Conservation (phyloP, 208 protist species). For the Leishmania mexicana region DNA sequence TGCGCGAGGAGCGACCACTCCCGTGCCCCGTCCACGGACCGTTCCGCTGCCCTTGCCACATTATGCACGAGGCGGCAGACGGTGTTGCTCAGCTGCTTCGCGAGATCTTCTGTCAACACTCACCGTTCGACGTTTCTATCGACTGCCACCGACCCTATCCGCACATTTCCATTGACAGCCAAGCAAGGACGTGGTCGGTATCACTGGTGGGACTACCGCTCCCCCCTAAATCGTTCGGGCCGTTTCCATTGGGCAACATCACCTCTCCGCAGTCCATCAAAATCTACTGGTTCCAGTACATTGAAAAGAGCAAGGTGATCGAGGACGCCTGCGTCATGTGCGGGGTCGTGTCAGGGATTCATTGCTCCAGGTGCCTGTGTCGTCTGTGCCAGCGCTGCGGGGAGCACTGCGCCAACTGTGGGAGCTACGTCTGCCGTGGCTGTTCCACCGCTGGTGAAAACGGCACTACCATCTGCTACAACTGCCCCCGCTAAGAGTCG, state of each 20-base stretch:
- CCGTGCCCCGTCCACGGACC: constrained; percentile 61
- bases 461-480: constrained; percentile 71
- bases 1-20: constrained; percentile 1
- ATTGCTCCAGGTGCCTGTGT: constrained; percentile 34
- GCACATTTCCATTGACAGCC: constrained; percentile 31
- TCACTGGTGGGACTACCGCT: constrained; percentile 27
- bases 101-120: constrained; percentile 36
- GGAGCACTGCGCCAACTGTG: constrained; percentile 35
- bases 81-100: constrained; percentile 36
- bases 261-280: constrained; percentile 32
- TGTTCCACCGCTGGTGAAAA: constrained; percentile 75
- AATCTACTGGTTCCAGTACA: constrained; percentile 19
- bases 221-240: constrained; percentile 23
- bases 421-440: constrained; percentile 34
- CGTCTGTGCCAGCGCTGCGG: constrained; percentile 37
- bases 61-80: constrained; percentile 43
- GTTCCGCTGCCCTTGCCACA: constrained; percentile 56
- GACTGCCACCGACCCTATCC: constrained; percentile 25
- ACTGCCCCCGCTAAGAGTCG: constrained; percentile 63
- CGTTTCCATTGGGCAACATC: constrained; percentile 28
- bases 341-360: neutral
- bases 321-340: constrained; percentile 31
- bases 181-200: constrained; percentile 25
- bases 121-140: constrained; percentile 33
- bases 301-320: constrained; percentile 16